Evolutionary conservation across 1,284 basidiomycete species (phyloP).

Genomic region (Xanthoconium separans): DNA sequence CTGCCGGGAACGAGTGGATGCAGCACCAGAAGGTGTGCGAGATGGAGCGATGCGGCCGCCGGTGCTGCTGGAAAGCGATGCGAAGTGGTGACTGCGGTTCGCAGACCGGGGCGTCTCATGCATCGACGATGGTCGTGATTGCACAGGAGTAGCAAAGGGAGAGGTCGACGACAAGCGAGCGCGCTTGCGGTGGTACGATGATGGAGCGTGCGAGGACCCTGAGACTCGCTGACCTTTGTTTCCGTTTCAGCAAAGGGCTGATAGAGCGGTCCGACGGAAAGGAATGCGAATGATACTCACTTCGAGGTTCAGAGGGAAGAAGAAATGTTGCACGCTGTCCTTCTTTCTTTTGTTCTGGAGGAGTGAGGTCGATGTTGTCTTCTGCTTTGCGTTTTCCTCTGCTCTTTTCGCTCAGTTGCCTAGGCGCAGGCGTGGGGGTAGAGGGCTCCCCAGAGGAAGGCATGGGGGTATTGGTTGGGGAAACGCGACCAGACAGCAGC

Average conservation of each 20-base stretch:
- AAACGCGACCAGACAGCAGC: constrained; percentile 13
- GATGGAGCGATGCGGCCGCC: constrained; percentile 38
- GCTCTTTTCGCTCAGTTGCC: constrained; percentile 34
- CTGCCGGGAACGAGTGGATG: constrained; percentile 38
- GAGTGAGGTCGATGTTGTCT: constrained; percentile 46
- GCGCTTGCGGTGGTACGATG: constrained; percentile 68
- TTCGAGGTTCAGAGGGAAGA: constrained; percentile 50
- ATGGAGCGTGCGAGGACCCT: constrained; percentile 52
- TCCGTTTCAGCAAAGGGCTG: constrained; percentile 22
- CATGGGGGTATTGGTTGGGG: constrained; percentile 8
- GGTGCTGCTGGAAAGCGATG: constrained; percentile 56
- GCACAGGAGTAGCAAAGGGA: constrained; percentile 35
- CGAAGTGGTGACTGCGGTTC: constrained; percentile 37
- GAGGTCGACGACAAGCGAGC: constrained; percentile 53
- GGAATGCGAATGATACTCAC: constrained; percentile 19
- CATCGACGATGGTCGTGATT: constrained; percentile 37
- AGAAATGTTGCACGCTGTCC: constrained; percentile 37
- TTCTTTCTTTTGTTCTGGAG: constrained; percentile 46
- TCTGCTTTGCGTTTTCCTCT: constrained; percentile 55
- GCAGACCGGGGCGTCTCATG: constrained; percentile 28
- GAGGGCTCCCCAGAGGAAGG: constrained; percentile 25
- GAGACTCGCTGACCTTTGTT: constrained; percentile 36
- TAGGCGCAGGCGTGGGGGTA: constrained; percentile 34
- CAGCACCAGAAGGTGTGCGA: constrained; percentile 37
- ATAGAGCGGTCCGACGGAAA: constrained; percentile 26